Base-by-base conservation (phyloP, 2,329 filamentous ascomycete species). In the Hypoxylon rubiginosum region DNA sequence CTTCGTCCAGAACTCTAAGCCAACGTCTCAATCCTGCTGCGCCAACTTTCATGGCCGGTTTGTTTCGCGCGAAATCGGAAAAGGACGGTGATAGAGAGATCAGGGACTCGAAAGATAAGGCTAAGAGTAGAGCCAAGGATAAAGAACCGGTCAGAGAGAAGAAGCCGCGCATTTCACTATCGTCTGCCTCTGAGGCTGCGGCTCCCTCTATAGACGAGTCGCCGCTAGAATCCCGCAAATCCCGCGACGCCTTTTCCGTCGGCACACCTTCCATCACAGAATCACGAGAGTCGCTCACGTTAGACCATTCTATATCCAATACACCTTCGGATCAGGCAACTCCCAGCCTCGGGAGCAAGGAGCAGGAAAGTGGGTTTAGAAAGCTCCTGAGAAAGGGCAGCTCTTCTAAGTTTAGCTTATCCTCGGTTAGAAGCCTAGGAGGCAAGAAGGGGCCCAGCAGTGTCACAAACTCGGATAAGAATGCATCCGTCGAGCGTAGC, bases 21-120 rank as follows among this genome's bases (percentile, higher is more conserved):
- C 89, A 78, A 81, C 90, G 79, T 73, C 85, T 98, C 28, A 98
- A 99, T 73, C 96, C 96, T 7, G 88, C 92, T 6, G 96, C 95
- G 0, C 94, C 94, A 8, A 92, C 91, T 0, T 98, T 98, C 77
- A 95, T 91, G 79, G 90, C 86, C 9, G 86, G 90, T 39, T 88
- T 96, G 63, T 87, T 89, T 72, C 83, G 85, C 4, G 77, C 77
- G 30, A 83, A 72, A 72, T 21, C 75, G 69, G 71, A 75, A 19
- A 77, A 68, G 48, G 74, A 77, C 10, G 57, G 60, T 10, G 79
- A 79, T 60, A 82, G 74, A 61, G 79, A 81, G 32, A 78, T 73
- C 43, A 78, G 74, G 51, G 75, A 76, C 6, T 54, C 60, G 28
- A 80, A 74, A 53, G 74, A 76, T 19, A 79, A 76, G 65, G 69